These are phyloP conservation scores for Henckelia pumila DNA, from an alignment of 257 asterid species.

Conservation along the genomic window DNA sequence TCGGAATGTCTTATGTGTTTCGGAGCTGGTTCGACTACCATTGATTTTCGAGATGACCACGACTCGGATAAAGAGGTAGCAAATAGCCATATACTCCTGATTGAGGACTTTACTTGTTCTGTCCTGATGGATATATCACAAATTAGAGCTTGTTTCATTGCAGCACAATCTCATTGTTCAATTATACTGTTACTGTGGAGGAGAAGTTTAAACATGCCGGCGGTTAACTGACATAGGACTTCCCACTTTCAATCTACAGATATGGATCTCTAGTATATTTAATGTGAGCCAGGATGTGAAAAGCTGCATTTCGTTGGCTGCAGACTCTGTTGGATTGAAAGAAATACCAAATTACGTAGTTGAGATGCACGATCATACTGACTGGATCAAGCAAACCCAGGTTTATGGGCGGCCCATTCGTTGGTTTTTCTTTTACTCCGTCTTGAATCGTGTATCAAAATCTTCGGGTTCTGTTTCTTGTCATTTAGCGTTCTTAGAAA, in stretches of 20 bases:
- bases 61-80: conserved; percentile 46
- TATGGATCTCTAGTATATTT: conserved; percentile 65
- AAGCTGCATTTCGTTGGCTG: conserved; percentile 71
- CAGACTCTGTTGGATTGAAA: conserved; percentile 72
- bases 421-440: background rate
- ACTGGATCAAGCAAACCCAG: conserved; percentile 80
- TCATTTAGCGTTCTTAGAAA: no score
- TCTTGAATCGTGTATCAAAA: background rate
- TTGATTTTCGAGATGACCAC: conserved; percentile 45
- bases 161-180: background rate
- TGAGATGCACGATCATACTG: conserved; percentile 60
- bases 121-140: background rate
- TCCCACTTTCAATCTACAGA: conserved; percentile 36
- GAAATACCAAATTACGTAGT: conserved; percentile 68
- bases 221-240: background rate
- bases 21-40: conserved; percentile 82
- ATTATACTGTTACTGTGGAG: no score
- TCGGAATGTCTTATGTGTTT: conserved; percentile 85
- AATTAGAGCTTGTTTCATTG: background rate
- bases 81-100: background rate
- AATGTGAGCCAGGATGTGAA: conserved; percentile 62
- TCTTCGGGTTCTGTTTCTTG: no score
- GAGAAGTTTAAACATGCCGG: background rate
- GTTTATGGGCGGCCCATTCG: conserved; percentile 26
- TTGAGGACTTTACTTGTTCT: background rate